phyloP scores from a whole-genome alignment of 2,329 filamentous ascomycete genomes.

The Diaporthe australafricana region DNA sequence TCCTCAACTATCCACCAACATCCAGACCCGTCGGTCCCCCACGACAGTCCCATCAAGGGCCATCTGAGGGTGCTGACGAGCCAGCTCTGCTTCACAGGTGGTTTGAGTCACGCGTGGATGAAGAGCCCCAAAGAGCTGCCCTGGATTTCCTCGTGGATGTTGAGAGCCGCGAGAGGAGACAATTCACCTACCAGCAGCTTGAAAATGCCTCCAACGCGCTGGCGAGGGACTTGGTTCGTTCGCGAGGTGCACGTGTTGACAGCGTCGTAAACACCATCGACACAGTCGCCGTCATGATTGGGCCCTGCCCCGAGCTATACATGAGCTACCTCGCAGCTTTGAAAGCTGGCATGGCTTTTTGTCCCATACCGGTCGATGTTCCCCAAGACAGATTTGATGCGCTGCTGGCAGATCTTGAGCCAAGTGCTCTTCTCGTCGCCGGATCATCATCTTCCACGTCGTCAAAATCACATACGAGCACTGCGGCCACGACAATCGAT shows the following conservation, averaged over 20 bases:
- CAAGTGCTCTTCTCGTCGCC: constrained; percentile 42
- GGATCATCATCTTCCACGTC: not conserved
- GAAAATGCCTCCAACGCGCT: constrained; percentile 22
- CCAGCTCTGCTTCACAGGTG: constrained; percentile 19
- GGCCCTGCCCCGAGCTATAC: constrained; percentile 49
- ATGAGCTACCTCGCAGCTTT: constrained; percentile 50
- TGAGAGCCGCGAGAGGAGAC: constrained; percentile 11
- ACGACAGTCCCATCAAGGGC: not conserved
- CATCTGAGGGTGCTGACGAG: not conserved
- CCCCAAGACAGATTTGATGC: constrained; percentile 44
- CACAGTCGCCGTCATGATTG: constrained; percentile 40
- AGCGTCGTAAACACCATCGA: not conserved
- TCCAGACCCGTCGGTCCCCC: constrained; percentile 2
- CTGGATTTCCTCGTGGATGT: constrained; percentile 26
- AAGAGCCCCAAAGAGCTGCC: constrained; percentile 16
- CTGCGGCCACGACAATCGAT: constrained; percentile 21
- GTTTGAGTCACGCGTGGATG: constrained; percentile 26
- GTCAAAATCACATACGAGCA: not conserved
- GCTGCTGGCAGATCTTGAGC: constrained; percentile 45
- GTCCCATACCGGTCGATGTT: constrained; percentile 50
- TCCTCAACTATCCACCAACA: constrained; percentile 26
- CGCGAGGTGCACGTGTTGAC: constrained; percentile 6
- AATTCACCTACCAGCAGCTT: constrained; percentile 28
- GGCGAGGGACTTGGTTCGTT: constrained; percentile 21
- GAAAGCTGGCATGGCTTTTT: constrained; percentile 51